Conservation (phyloP, 805 yeast genomes). For the Ogataea trehalophila region DNA sequence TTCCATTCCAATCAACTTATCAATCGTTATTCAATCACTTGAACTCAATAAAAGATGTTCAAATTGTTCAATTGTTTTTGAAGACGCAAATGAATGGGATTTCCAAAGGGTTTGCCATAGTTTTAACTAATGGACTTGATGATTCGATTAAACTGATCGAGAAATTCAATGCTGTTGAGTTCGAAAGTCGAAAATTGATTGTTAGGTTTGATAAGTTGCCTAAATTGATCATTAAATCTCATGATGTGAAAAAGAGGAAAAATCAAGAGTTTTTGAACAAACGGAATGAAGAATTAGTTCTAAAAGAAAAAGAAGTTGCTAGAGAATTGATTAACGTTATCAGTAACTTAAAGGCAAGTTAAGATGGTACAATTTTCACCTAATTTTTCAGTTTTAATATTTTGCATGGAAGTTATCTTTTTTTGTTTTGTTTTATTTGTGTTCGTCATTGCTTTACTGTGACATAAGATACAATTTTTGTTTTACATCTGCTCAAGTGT, state of each 20-base stretch:
- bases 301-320: constrained; percentile 25
- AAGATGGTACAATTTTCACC: neutral
- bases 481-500: too few species aligned
- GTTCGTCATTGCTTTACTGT: neutral
- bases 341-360: constrained; percentile 14
- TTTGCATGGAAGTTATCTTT: neutral
- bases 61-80: constrained; percentile 13
- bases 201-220: constrained; percentile 59
- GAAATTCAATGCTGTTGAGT: constrained; percentile 45
- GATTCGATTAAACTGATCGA: constrained; percentile 47
- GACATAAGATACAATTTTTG: neutral
- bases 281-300: constrained; percentile 7
- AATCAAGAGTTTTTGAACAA: constrained; percentile 7
- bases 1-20: constrained; percentile 38
- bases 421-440: neutral
- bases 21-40: constrained; percentile 12
- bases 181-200: constrained; percentile 55
- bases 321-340: constrained; percentile 21
- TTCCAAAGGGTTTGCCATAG: constrained; percentile 62
- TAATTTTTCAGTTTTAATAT: neutral
- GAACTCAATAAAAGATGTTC: constrained; percentile 4
- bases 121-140: constrained; percentile 40
- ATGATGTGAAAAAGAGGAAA: constrained; percentile 18
- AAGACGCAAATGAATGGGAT: constrained; percentile 39
- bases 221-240: constrained; percentile 28